Evolutionary conservation across 257 asterid genomes (phyloP), one percentile per base, ranked within the genome.

Genomic region (Solanum ossicruentum): DNA sequence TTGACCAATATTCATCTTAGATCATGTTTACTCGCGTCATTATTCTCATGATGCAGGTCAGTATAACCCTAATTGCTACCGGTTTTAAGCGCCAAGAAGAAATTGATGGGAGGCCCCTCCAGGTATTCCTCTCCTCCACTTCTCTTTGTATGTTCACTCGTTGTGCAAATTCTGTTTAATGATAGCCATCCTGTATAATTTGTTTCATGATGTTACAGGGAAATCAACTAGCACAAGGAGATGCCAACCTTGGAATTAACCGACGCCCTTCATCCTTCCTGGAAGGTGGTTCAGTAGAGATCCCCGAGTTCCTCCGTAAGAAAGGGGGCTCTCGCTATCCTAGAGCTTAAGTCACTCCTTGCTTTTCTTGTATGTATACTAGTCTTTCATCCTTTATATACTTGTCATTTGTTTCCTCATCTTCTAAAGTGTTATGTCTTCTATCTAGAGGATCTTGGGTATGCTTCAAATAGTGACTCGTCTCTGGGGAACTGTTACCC

Each of bases 51-150:
- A 51, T 77, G 73, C 93, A 95, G 98, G 93, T 96, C 65, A 93
- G 98, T 92, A 94, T 96, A 86, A 96, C 99, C 47, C 81, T 96
- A 85, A 96, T 96, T 45, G 98, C 99, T 83, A 96, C 99, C 70
- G 99, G 99, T 70, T 96, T 96, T 84, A 94, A 95, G 91, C 95
- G 99, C 41, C 99, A 92, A 92, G 97, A 95, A 89, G 98, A 77
- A 77, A 77, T 92, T 80, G 99, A 94, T 3, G 92, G 91, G 58
- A 90, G 93, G 86, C 83, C 94, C 36, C 83, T 87, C 87, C 98
- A 93, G 99, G 99, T 94, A 90, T 72, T 70, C 16, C 57, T 47
- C 83, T 77, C 63, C 23, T 77, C 21, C 8, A 15, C 21, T 3
- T 77, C 47, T 85, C 57, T 54, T 15, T 65, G 47, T 16, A 12